Conservation (phyloP, 1,284 basidiomycete species). For the Schizophyllum amplum region DNA sequence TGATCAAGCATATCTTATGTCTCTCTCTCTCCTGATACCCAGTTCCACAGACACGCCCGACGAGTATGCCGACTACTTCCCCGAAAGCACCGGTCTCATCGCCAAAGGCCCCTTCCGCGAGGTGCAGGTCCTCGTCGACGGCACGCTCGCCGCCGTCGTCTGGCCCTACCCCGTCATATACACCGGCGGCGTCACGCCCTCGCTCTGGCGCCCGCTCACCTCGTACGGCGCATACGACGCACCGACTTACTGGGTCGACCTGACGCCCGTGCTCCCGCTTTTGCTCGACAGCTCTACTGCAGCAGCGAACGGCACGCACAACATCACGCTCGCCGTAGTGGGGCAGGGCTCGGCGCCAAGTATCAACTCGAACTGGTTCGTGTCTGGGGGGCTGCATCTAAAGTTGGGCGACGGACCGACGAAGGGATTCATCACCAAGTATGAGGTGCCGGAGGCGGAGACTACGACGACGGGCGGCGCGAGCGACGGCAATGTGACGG, state of each 20-base stretch:
- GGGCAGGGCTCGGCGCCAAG: conserved; percentile 30
- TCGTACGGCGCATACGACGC: conserved; percentile 40
- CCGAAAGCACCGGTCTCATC: conserved; percentile 23
- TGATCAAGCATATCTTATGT: no score
- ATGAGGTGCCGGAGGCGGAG: conserved; percentile 20
- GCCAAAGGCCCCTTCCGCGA: conserved; percentile 38
- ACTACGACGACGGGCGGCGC: conserved; percentile 23
- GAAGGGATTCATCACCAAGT: conserved; percentile 28
- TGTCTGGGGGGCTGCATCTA: conserved; percentile 33
- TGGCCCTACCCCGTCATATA: conserved; percentile 43
- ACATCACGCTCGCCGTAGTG: conserved; percentile 31
- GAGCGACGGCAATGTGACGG: conserved; percentile 23
- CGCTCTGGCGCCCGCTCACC: conserved; percentile 38
- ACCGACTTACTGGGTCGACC: conserved; percentile 39
- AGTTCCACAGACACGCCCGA: conserved; percentile 26
- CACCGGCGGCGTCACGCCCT: conserved; percentile 39
- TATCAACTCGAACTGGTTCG: conserved; percentile 37
- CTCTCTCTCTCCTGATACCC: no score
- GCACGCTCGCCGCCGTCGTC: conserved; percentile 33
- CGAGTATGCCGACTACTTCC: conserved; percentile 28
- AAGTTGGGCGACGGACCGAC: conserved; percentile 25
- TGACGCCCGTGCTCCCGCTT: conserved; percentile 38
- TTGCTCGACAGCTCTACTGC: conserved; percentile 22
- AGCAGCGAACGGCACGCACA: conserved; percentile 22
- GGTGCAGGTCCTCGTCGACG: conserved; percentile 39